Evolutionary conservation across 768 basidiomycete genomes (phyloP), one percentile per base, ranked within the genome.

Genomic region (Kwoniella shandongensis): DNA sequence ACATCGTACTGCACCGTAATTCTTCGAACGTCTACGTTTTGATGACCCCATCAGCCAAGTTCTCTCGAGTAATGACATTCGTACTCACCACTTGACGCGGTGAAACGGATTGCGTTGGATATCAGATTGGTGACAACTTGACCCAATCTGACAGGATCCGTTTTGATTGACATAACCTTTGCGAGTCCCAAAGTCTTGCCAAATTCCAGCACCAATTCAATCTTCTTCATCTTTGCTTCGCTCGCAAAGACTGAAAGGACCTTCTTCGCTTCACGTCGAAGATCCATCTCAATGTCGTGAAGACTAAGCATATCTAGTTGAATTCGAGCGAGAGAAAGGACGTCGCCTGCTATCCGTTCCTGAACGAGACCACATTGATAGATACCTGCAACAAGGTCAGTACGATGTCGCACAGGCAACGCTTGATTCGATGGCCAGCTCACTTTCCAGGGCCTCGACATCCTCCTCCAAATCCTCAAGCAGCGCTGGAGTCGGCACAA

Each of bases 41-140:
- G 23, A 29, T 48, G 17, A 44, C 29, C 41, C 15, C 57, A 48
- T 20, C 11, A 17, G 4, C 26, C 23, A 20, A 11, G 8, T 32
- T n/a, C n/a, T n/a, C n/a, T n/a, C n/a, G 15, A 18, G 10, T 4
- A 25, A 8, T 29, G 44, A 40, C 20, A 26, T 27, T 25, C 27
- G 8, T 47, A 65, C 32, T 44, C 25, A 20, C 60, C 67, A 30
- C 62, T 61, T 4, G 61, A 51, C 1, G 70, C 67, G 29, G 74
- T 75, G 57, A 77, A 76, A 15, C 71, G 57, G 36, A 76, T 75
- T 11, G 72, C 75, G 52, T 78, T 78, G 12, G 72, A 67, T 15
- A 78, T 65, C 36, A 78, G 58, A 53, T 78, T 78, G 62, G 72
- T 76, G 27, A 76, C 59, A 11, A 75, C 66, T 44, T 76, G 74